Percentiles rank a stretch among this genome's conserved stretches.
These are phyloP conservation scores for Capsicum chinense DNA, from an alignment of 257 asterid genomes.

Conservation along the genomic window DNA sequence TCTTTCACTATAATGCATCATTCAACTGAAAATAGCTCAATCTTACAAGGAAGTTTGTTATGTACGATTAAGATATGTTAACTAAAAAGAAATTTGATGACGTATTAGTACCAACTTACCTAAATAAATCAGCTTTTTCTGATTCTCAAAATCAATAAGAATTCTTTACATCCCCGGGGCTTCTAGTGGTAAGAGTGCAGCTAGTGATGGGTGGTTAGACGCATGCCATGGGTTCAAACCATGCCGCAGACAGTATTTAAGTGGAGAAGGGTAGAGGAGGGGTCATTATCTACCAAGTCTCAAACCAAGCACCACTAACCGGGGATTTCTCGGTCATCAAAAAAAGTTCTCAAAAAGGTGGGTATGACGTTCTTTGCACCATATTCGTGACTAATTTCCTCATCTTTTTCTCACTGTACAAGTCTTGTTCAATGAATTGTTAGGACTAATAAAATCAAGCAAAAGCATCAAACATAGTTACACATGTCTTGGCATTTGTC, in stretches of 20 bases:
- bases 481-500: neutral
- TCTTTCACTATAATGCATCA: too few relatives aligned
- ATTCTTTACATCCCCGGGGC: too few relatives aligned
- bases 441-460: slow-evolving; percentile 1
- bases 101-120: too few relatives aligned
- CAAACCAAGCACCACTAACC: slow-evolving; percentile 18
- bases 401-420: neutral
- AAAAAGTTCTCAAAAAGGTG: neutral
- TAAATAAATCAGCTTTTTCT: too few relatives aligned
- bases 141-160: too few relatives aligned
- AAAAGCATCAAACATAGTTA: neutral
- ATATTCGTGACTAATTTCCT: neutral
- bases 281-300: neutral
- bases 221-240: too few relatives aligned
- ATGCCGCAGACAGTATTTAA: neutral
- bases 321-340: neutral
- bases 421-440: slow-evolving; percentile 18
- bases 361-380: neutral
- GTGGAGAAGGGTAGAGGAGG: slow-evolving; percentile 3
- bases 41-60: too few relatives aligned
- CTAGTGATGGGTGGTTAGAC: too few relatives aligned
- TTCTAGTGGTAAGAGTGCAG: too few relatives aligned
- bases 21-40: too few relatives aligned
- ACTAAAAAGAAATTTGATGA: too few relatives aligned
- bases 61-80: too few relatives aligned